These are phyloP conservation scores for Gaeumannomyces tritici DNA, from an alignment of 2,329 filamentous ascomycete genomes.

Conservation along the genomic window DNA sequence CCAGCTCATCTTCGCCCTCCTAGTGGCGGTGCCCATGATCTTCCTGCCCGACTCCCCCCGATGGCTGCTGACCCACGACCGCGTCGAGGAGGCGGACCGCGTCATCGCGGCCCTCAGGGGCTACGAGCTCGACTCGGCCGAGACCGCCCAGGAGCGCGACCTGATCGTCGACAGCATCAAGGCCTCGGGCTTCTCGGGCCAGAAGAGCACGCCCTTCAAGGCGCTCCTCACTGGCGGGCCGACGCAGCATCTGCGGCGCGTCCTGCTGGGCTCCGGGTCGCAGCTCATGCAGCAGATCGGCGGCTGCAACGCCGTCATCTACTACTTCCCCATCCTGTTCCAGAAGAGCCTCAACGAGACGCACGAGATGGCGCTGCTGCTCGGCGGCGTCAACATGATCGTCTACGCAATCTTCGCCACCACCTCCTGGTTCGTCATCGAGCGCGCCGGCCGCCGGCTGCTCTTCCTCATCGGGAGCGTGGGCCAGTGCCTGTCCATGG, in stretches of 20 bases:
- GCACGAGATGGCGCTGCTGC: slow-evolving; percentile 38
- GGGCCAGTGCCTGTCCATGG: slow-evolving; percentile 53
- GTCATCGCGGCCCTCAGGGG: slow-evolving; percentile 19
- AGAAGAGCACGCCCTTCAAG: slow-evolving; percentile 37
- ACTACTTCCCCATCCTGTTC: slow-evolving; percentile 18
- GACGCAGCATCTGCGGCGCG: slow-evolving; percentile 56
- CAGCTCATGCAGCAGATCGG: slow-evolving; percentile 55
- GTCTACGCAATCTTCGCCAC: slow-evolving; percentile 53
- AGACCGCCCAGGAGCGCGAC: slow-evolving; percentile 49
- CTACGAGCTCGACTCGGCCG: slow-evolving; percentile 28
- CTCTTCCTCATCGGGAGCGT: slow-evolving; percentile 56
- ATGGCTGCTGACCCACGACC: slow-evolving; percentile 19
- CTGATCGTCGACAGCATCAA: slow-evolving; percentile 52
- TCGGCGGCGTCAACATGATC: slow-evolving; percentile 46
- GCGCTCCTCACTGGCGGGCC: slow-evolving; percentile 51
- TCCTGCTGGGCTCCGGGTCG: slow-evolving; percentile 45
- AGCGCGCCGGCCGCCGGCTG: slow-evolving; percentile 45
- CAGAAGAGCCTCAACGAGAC: slow-evolving; percentile 27
- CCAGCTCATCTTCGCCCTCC: slow-evolving; percentile 11
- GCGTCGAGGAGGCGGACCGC: slow-evolving; percentile 16
- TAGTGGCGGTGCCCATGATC: slow-evolving; percentile 26
- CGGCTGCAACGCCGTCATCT: slow-evolving; percentile 47
- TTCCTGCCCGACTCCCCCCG: slow-evolving; percentile 23
- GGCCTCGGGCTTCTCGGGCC: slow-evolving; percentile 35
- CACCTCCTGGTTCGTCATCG: slow-evolving; percentile 37